Conservation (phyloP, 2,329 filamentous ascomycete genomes). For the Alternaria arborescens region DNA sequence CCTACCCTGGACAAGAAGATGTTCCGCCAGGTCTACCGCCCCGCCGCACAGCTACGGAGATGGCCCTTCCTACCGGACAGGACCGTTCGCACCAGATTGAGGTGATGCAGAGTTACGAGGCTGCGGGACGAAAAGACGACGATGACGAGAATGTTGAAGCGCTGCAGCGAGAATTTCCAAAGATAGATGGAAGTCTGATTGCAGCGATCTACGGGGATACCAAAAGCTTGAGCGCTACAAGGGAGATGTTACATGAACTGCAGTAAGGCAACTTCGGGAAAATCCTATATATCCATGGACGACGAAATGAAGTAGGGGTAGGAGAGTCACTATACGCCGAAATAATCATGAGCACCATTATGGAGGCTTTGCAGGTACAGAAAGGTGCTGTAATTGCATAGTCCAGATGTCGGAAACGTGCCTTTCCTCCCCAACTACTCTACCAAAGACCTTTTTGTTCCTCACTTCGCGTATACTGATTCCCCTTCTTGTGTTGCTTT, state of each 20-base stretch:
- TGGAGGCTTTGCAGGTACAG: background rate
- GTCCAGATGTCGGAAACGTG: background rate
- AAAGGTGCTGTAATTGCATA: background rate
- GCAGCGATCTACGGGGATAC: conserved; percentile 57
- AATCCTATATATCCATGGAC: background rate
- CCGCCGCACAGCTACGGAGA: conserved; percentile 45
- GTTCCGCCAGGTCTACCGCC: conserved; percentile 37
- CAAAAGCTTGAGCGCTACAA: conserved; percentile 52
- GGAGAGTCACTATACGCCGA: background rate
- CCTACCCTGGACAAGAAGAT: conserved; percentile 19
- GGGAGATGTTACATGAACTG: conserved; percentile 56
- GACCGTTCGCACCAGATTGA: conserved; percentile 56
- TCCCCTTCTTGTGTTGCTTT: background rate
- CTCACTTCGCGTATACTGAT: background rate
- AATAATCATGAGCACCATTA: background rate
- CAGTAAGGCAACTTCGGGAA: conserved; percentile 6
- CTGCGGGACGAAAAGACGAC: conserved; percentile 43
- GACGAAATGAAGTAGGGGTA: background rate
- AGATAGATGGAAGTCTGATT: conserved; percentile 55
- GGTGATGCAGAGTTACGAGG: conserved; percentile 52
- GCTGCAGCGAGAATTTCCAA: conserved; percentile 55
- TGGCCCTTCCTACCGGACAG: conserved; percentile 52
- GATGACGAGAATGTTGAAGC: conserved; percentile 54
- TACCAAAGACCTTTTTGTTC: background rate
- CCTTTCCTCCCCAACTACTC: background rate